These are phyloP conservation scores for Bremia lactucae DNA, from an alignment of 352 stramenopile genomes.

Conservation along the genomic window DNA sequence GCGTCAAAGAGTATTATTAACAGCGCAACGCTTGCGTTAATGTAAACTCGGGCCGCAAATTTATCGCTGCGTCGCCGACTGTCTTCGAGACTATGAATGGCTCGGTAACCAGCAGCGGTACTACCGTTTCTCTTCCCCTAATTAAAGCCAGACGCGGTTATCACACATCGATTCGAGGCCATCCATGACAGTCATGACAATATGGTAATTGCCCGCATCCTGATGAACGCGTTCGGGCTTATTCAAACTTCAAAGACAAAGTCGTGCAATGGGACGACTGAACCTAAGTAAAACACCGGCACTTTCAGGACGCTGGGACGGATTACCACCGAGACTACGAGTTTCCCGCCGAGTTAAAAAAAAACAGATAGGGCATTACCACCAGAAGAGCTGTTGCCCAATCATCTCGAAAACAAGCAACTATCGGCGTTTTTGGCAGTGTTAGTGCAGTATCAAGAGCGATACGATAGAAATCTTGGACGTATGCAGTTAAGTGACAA, in stretches of 20 bases:
- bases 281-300: neutral
- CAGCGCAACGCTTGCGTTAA: neutral
- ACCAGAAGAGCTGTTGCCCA: neutral
- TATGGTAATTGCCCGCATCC: constrained; percentile 4
- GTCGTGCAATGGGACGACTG: constrained; percentile 6
- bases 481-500: constrained; percentile 2
- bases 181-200: constrained; percentile 1
- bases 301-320: neutral
- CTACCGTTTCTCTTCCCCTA: neutral
- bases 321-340: neutral
- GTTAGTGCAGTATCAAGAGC: neutral
- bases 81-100: constrained; percentile 4
- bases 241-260: too few relatives aligned
- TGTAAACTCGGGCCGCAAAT: neutral
- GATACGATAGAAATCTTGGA: neutral
- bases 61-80: neutral
- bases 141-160: neutral
- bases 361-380: neutral
- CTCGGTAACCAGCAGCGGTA: neutral
- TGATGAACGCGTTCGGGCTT: constrained; percentile 1
- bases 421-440: neutral
- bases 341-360: constrained; percentile 2
- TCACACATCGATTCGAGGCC: constrained; percentile 4
- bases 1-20: neutral
- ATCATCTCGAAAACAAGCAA: neutral